Evolutionary conservation across 1,284 basidiomycete genomes (phyloP), one percentile per base, ranked within the genome.

Genomic region (Apiotrichum akiyoshidainum): DNA sequence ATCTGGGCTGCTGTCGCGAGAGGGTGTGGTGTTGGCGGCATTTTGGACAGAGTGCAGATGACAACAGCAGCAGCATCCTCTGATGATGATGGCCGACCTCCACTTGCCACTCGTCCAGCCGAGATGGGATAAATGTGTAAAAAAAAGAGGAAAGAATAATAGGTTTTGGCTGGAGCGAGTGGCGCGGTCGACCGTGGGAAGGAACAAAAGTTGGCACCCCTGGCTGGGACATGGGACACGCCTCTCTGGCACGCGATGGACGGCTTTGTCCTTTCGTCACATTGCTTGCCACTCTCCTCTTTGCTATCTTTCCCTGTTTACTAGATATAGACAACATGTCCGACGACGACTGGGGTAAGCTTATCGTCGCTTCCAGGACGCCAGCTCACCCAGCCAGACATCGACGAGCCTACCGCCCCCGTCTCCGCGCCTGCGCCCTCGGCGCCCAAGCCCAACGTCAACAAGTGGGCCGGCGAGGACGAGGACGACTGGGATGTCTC

Each of bases 401-500:
- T 73, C 61, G 83, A 83, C 71, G 86, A 86, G 57, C 71, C 80
- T 44, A 68, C 75, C 47, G 73, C 78, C 22, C 68, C 80, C n/a
- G 68, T 16, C 37, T 37, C 75, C 33, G 77, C 82, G 48, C 76
- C 83, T 14, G 68, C 71, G 39, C 62, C 69, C 8, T 49, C 64
- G 77, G 80, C 68, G 49, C 76, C 80, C 35, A 73, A 75, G 46
- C 80, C 80, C 39, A 79, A 81, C 50, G 80, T 79, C 31, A 84
- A 81, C 73, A 83, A 79, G 68, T 89, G 88, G 78, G 88, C 86
- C 61, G 92, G 88, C 54, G 92, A 95, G 77, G 92, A 95, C 70
- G 89, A 90, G 69, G 90, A 92, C 3, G 91, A 94, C 77, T 96
- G 92, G 93, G 93, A 97, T 66, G 89, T 83, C 46, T 90, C 89